A percentile compares a stretch with the other conserved stretches of the same genome.
These are phyloP conservation scores for Mycena vulgaris DNA, from an alignment of 768 basidiomycete species.

Conservation along the genomic window DNA sequence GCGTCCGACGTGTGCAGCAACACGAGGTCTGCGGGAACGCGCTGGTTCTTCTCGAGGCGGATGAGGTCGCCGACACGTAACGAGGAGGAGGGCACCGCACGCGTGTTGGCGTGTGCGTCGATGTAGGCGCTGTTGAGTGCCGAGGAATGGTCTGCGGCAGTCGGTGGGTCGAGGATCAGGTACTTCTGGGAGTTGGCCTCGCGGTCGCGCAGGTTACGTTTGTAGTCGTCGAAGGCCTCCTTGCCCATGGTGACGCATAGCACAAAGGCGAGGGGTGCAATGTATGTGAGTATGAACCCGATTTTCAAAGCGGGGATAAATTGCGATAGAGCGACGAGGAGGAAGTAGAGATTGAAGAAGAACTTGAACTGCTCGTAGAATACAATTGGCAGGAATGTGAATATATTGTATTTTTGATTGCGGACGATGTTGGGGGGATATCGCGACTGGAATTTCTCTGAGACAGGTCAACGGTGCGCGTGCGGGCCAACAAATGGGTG, in stretches of 20 bases:
- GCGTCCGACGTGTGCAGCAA: constrained; percentile 90
- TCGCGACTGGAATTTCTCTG: constrained; percentile 80
- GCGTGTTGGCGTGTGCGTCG: constrained; percentile 67
- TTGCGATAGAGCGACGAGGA: constrained; percentile 96
- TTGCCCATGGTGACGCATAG: constrained; percentile 97
- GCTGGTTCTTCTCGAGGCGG: constrained; percentile 94
- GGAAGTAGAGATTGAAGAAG: constrained; percentile 99
- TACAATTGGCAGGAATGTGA: constrained; percentile 97
- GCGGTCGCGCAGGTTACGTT: constrained; percentile 90
- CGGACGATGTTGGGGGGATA: constrained; percentile 93
- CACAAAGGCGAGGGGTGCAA: constrained; percentile 97
- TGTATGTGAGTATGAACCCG: constrained; percentile 95
- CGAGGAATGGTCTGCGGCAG: constrained; percentile 50
- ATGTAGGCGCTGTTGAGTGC: constrained; percentile 60
- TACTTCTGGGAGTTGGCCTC: constrained; percentile 97
- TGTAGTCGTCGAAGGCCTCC: constrained; percentile 99
- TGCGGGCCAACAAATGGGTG: background rate
- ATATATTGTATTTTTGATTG: constrained; percentile 98
- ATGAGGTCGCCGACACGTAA: constrained; percentile 94
- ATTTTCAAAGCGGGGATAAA: constrained; percentile 97
- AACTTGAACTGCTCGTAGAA: constrained; percentile 99
- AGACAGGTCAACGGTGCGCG: constrained; percentile 17
- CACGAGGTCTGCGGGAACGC: constrained; percentile 95
- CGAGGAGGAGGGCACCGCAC: constrained; percentile 89
- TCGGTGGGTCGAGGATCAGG: constrained; percentile 78